Base-by-base conservation (phyloP, 352 stramenopile genomes). In the Phytopythium delawarense region DNA sequence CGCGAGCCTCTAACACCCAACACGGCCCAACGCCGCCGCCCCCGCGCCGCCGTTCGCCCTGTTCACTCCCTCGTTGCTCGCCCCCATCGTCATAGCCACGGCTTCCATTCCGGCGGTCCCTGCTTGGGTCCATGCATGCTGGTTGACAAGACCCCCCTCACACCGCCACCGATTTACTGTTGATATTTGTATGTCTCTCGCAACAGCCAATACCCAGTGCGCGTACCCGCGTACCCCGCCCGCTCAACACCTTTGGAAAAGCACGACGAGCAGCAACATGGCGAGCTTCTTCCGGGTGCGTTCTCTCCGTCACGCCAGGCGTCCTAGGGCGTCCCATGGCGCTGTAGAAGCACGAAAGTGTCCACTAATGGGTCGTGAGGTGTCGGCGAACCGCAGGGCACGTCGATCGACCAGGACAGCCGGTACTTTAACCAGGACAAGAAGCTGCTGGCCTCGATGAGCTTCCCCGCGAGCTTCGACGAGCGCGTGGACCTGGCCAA, bases 371-470 rank as follows among this genome's bases (percentile, higher is more conserved):
- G 1, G 1, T 15, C 35, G 1, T 40, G 35, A 11, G 9, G 35
- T 12, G 1, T 40, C 35, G 35, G 35, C 1, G 9, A 15, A 35
- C 20, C 35, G 32, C 66, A 91, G 62, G 88, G 82, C 56, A 87
- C 78, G 48, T 86, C 66, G 56, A 57, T 89, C 63, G 70, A 89
- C 40, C 90, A 96, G 71, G 89, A 96, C 65, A 89, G 79, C 37
- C 84, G 88, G 48, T 96, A 84, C 71, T 91, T 86, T 55, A 85
- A 82, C 56, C 78, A 92, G 63, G 84, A 96, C 70, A 96, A 96
- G 78, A 96, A 96, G 67, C 81, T 96, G 44, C 67, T 97, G 61
- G 79, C 81, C 16, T 86, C 79, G 58, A 92, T 96, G 74, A 71
- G 74, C 59, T 97, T 97, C 68, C 86, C 84, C 18, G 48, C 63